Evolutionary conservation across 2,329 filamentous ascomycete species (phyloP).

Genomic region (Trichoderma guizhouense): DNA sequence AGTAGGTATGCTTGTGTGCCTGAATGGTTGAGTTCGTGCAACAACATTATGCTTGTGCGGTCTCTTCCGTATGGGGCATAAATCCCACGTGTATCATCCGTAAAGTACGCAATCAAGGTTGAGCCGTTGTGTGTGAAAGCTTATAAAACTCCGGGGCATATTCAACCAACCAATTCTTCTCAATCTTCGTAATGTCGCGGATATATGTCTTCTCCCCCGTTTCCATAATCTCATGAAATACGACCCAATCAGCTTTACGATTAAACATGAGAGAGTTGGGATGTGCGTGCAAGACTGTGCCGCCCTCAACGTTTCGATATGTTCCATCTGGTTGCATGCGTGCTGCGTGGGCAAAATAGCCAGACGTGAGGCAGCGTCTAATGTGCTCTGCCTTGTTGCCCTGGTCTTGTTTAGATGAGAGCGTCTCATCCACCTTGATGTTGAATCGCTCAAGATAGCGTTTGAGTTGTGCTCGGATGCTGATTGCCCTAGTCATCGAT

Average conservation of each 20-base stretch:
- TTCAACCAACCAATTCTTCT: constrained; percentile 87
- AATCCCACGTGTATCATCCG: background rate
- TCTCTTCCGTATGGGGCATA: background rate
- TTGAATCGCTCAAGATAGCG: constrained; percentile 85
- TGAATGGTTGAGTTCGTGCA: background rate
- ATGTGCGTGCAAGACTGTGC: constrained; percentile 77
- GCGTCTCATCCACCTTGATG: constrained; percentile 63
- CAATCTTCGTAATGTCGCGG: constrained; percentile 86
- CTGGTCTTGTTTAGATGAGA: constrained; percentile 36
- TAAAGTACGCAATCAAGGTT: constrained; percentile 20
- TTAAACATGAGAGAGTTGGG: constrained; percentile 95
- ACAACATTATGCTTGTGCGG: background rate
- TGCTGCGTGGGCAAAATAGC: constrained; percentile 91
- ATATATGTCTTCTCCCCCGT: constrained; percentile 86
- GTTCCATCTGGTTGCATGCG: constrained; percentile 91
- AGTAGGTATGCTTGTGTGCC: background rate
- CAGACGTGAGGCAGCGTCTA: constrained; percentile 77
- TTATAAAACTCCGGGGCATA: constrained; percentile 83
- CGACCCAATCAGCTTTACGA: constrained; percentile 91
- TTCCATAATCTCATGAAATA: constrained; percentile 92
- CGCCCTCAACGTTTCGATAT: constrained; percentile 80
- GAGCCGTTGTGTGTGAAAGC: constrained; percentile 39
- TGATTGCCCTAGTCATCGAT: constrained; percentile 75
- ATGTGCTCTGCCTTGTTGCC: constrained; percentile 64
- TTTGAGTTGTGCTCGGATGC: constrained; percentile 80